A percentile compares a stretch with the other conserved stretches of the same genome.
phyloP scores from a whole-genome alignment of 164 flowering plant genomes.

The Magnolia kwangsiensis region DNA sequence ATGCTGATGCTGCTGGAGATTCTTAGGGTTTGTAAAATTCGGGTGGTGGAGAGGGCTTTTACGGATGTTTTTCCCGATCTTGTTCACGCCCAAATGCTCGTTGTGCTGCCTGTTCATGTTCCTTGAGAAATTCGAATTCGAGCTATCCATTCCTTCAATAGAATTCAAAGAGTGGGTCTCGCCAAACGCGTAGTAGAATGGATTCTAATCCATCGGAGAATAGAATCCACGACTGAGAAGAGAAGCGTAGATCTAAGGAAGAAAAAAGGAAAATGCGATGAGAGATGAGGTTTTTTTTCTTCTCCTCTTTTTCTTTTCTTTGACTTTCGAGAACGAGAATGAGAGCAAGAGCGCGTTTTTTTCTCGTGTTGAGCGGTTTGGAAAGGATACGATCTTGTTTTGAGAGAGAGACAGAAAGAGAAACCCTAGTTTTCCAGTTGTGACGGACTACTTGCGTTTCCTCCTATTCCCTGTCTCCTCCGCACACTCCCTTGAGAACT shows the following conservation, averaged over 20 bases:
- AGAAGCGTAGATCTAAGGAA: neutral
- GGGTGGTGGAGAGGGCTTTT: constrained; percentile 94
- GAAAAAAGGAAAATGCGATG: neutral
- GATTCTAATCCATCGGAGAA: neutral
- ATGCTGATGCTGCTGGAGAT: neutral
- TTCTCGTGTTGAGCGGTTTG: neutral
- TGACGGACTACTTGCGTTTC: neutral
- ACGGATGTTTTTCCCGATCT: constrained; percentile 77
- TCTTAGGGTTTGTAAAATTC: constrained; percentile 33
- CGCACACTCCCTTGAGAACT: no score
- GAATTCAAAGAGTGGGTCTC: neutral
- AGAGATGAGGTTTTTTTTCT: neutral
- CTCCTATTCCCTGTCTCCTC: neutral
- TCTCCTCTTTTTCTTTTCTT: neutral
- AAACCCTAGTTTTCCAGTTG: neutral
- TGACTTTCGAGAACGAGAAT: neutral
- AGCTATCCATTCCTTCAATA: neutral
- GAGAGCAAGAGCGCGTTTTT: neutral
- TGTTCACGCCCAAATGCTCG: constrained; percentile 88
- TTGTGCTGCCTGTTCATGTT: constrained; percentile 54
- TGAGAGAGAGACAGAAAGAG: neutral
- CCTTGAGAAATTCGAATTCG: constrained; percentile 33
- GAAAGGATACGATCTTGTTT: neutral
- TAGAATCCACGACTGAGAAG: neutral
- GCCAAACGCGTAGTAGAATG: neutral